Evolutionary conservation across 1,139 yeast species (phyloP), one percentile per base, ranked within the genome.

Genomic region (Blastobotrys apis): DNA sequence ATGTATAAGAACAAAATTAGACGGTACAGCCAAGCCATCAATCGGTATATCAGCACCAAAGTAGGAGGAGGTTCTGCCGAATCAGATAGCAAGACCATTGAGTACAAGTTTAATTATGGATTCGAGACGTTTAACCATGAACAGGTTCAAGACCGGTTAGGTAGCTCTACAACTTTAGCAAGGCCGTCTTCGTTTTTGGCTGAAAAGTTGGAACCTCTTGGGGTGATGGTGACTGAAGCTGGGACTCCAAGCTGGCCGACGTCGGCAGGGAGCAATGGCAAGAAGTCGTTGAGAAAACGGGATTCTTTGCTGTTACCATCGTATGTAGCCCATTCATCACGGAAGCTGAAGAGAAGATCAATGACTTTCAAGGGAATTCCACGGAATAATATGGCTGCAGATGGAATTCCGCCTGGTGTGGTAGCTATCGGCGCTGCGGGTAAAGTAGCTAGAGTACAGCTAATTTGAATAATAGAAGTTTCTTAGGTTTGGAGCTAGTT

Each of bases 371-470:
- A 15, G n/a, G 32, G 13, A 5, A 12, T 29, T 5, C 32, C 32
- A 6, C 6, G n/a, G 16, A 29, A 12, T 12, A 12, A 12, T 6
- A 5, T 6, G n/a, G 13, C 32, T 12, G n/a, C n/a, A 6, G 32
- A 29, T 6, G 26, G 13, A 25, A 21, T 43, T 3, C 52, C 52
- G 5, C 39, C 31, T 6, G 53, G 51, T 19, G 48, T 49, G 4
- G 22, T 49, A 23, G 49, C 51, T 8, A 13, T 33, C 6, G 44
- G 50, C 20, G 41, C 37, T 17, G 50, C 53, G 10, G 51, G 51
- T 2, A 45, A 40, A 39, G 38, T 37, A 6, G 39, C 47, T 4
- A 32, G 51, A 15, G 21, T 47, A 12, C 42, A 35, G 8, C 39
- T 34, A 10, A 26, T 27, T 23, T 29, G 27, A 31, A n/a, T n/a